Percentiles rank a stretch among this genome's conserved stretches.
Conservation (phyloP, 345 rosid species). For the Dipteronia dyeriana region DNA sequence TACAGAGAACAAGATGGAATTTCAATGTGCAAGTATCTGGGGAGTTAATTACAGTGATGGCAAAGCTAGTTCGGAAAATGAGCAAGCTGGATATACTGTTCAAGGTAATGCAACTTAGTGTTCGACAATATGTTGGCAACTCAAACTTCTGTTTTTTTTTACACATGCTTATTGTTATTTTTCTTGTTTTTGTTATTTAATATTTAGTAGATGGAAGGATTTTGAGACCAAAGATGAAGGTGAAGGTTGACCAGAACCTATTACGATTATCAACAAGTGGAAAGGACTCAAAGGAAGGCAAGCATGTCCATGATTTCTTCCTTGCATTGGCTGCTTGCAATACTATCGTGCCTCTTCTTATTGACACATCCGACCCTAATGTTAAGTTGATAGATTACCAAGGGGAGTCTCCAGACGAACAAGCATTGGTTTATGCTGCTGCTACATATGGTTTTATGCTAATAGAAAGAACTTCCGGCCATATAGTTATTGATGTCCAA, state of each 20-base stretch:
- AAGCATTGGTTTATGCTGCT: conserved; percentile 96
- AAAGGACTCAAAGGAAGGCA: conserved; percentile 48
- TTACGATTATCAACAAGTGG: conserved; percentile 51
- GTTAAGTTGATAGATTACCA: conserved; percentile 89
- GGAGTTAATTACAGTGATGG: conserved; percentile 78
- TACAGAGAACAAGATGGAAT: conserved; percentile 99
- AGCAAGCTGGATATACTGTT: conserved; percentile 45
- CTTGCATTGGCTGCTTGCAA: conserved; percentile 98
- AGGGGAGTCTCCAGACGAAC: conserved; percentile 99
- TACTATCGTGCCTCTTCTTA: conserved; percentile 82
- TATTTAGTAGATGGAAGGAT: conserved; percentile 67
- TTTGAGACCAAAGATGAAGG: conserved; percentile 85
- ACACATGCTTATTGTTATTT: conserved; percentile 13
- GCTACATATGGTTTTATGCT: conserved; percentile 98
- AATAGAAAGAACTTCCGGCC: conserved; percentile 93
- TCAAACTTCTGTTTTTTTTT: conserved; percentile 8
- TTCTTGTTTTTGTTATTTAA: conserved; percentile 22
- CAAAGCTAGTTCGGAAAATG: conserved; percentile 37
- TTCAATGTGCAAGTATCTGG: conserved; percentile 89
- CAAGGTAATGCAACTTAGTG: conserved; percentile 49
- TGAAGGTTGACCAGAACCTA: conserved; percentile 69
- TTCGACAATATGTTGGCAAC: not conserved
- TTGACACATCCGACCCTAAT: conserved; percentile 63
- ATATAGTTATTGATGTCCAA: conserved; percentile 77
- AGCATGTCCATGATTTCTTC: conserved; percentile 71